Percentiles rank a stretch among this genome's conserved stretches.
Evolutionary conservation across 2,329 filamentous ascomycete genomes (phyloP).

Genomic region (Colletotrichum sublineola): DNA sequence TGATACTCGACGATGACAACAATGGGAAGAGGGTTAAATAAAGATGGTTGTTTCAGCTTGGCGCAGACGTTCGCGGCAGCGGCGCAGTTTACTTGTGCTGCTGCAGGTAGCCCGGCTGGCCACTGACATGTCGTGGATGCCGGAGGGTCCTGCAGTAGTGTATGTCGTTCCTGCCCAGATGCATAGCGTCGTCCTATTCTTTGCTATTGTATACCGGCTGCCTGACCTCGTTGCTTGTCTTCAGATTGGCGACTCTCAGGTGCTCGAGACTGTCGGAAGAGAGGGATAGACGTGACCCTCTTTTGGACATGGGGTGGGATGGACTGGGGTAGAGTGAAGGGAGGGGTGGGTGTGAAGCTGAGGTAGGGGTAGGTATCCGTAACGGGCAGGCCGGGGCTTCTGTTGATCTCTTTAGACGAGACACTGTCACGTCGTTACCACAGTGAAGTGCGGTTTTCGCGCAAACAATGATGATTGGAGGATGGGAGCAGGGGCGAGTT

Average conservation of each 20-base stretch:
- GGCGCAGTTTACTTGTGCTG: neutral
- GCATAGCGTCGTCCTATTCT: constrained; percentile 1
- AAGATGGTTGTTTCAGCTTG: neutral
- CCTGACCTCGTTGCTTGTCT: neutral
- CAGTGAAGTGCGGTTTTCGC: neutral
- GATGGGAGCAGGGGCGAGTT: neutral
- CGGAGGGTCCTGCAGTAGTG: constrained; percentile 12
- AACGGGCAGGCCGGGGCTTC: constrained; percentile 23
- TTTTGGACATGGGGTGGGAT: constrained; percentile 17
- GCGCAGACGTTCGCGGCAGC: constrained; percentile 1
- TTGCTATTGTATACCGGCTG: neutral
- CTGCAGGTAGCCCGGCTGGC: constrained; percentile 31
- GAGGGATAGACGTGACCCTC: constrained; percentile 16
- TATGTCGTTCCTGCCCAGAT: constrained; percentile 29
- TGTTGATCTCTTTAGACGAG: constrained; percentile 37
- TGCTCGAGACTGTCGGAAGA: neutral
- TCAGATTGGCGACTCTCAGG: neutral
- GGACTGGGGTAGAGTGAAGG: neutral
- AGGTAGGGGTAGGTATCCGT: constrained; percentile 38
- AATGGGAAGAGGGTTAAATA: neutral
- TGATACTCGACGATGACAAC: neutral
- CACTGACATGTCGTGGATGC: constrained; percentile 30
- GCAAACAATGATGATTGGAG: neutral
- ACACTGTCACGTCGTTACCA: constrained; percentile 38
- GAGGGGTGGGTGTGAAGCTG: constrained; percentile 16